A percentile compares a stretch with the other conserved stretches of the same genome.
These are phyloP conservation scores for Blastocystis sp. DNA, from an alignment of 352 stramenopile species.

Conservation along the genomic window DNA sequence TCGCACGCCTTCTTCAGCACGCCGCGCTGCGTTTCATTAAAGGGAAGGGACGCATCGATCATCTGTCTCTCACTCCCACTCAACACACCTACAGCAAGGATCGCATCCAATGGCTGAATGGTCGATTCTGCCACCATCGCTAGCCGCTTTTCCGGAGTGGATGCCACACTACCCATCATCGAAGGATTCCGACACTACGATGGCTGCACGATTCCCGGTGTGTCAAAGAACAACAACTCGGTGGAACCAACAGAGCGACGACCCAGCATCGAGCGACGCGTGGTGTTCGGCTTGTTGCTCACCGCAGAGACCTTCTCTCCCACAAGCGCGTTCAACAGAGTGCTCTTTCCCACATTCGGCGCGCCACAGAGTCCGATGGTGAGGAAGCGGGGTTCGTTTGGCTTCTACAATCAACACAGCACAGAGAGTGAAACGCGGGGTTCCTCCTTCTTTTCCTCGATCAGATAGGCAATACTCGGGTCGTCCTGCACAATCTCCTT, in stretches of 20 bases:
- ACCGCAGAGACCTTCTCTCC: conserved; percentile 73
- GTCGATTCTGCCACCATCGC: conserved; percentile 1
- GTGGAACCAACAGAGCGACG: conserved; percentile 67
- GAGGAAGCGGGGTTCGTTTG: neutral
- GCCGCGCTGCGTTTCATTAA: neutral
- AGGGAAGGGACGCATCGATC: conserved; percentile 47
- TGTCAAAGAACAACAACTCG: conserved; percentile 72
- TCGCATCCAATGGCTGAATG: conserved; percentile 7
- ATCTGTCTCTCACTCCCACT: neutral
- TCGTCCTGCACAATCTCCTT: conserved; percentile 42
- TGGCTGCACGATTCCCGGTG: conserved; percentile 66
- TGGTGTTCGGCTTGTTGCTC: conserved; percentile 72
- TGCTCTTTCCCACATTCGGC: conserved; percentile 73
- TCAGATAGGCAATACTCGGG: conserved; percentile 44
- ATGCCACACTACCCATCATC: neutral
- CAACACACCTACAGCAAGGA: conserved; percentile 40
- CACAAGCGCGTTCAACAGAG: conserved; percentile 72
- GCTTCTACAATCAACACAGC: neutral
- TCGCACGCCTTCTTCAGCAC: conserved; percentile 35
- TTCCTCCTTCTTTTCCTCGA: conserved; percentile 2
- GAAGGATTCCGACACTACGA: neutral
- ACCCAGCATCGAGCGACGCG: conserved; percentile 72
- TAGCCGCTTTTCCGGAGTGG: conserved; percentile 1
- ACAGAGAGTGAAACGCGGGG: neutral
- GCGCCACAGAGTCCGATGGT: conserved; percentile 60